Base-by-base conservation (phyloP, 2,329 filamentous ascomycete species). In the Rutstroemia sydowiana region DNA sequence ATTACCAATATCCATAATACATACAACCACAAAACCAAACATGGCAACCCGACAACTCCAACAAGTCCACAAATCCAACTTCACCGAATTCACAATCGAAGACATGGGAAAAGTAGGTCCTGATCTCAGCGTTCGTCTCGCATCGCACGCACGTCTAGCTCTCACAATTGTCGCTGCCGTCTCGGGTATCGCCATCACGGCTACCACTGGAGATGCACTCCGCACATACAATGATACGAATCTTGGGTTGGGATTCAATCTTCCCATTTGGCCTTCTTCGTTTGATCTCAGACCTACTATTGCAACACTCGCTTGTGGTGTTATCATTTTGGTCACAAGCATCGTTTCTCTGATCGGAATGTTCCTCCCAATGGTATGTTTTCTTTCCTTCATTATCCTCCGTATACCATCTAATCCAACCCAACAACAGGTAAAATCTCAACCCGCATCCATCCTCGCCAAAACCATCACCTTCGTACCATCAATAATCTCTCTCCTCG, bases 211-310 rank as follows among this genome's bases (percentile, higher is more conserved):
- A 57, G 72, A 82, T 62, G 71, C 76, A 5, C 66, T 83, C 39
- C 65, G 71, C 28, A 74, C 78, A 34, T 84, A 81, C 67, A 71
- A 79, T 57, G 67, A 68, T 26, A 84, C 81, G 2, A 71, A 75
- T 14, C 60, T 75, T 1, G 62, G 63, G 16, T 68, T 71, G n/a
- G 70, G 73, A 42, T 77, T 71, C 59, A 60, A 75, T 20, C 70
- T 83, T 16, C 70, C 78, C 1, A 62, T 84, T 45, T 84, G 81
- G 81, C 81, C 81, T 0, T 66, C 70, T 13, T 66, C 74, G 28
- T 78, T 84, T 61, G 74, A 83, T 62, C 62, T 80, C 31, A 71
- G 76, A 44, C 79, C 80, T 2, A 79, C 76, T 3, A 67, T 77
- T 28, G 76, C 78, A 8, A 69, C 82, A 23, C 71, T 82, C 16